phyloP scores from a whole-genome alignment of 331 rosid genomes.

The Phaseolus coccineus region DNA sequence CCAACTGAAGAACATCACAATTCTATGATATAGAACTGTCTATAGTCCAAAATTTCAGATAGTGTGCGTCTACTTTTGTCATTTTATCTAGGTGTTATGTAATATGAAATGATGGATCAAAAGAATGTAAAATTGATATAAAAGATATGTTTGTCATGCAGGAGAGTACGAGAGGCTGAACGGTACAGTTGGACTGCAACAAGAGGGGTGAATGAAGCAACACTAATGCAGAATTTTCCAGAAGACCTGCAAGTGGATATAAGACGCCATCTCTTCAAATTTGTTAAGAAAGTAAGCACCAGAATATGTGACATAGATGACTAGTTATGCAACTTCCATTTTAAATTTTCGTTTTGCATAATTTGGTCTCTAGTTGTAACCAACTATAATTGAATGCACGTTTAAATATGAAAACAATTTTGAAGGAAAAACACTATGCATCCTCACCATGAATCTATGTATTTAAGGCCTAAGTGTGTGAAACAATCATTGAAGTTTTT shows the following conservation, averaged over 20 bases:
- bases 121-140: not conserved
- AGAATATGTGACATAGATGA: slow-evolving; percentile 10
- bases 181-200: slow-evolving; percentile 88
- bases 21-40: not conserved
- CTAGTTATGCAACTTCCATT: not conserved
- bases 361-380: not conserved
- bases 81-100: not conserved
- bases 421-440: not conserved
- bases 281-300: slow-evolving; percentile 67
- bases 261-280: slow-evolving; percentile 79
- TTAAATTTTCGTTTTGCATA: not conserved
- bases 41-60: not conserved
- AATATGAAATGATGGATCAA: slow-evolving; percentile 13
- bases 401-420: not conserved
- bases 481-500: not conserved
- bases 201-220: slow-evolving; percentile 86
- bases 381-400: not conserved
- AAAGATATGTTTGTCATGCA: slow-evolving; percentile 43
- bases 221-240: slow-evolving; percentile 71
- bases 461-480: not conserved
- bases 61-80: not conserved
- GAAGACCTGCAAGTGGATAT: slow-evolving; percentile 82
- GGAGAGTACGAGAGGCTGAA: slow-evolving; percentile 79
- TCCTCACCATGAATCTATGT: not conserved
- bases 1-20: not conserved